A percentile compares a stretch with the other conserved stretches of the same genome.
Evolutionary conservation across 116 monocot species (phyloP).

Genomic region (Phalaenopsis hybrid): DNA sequence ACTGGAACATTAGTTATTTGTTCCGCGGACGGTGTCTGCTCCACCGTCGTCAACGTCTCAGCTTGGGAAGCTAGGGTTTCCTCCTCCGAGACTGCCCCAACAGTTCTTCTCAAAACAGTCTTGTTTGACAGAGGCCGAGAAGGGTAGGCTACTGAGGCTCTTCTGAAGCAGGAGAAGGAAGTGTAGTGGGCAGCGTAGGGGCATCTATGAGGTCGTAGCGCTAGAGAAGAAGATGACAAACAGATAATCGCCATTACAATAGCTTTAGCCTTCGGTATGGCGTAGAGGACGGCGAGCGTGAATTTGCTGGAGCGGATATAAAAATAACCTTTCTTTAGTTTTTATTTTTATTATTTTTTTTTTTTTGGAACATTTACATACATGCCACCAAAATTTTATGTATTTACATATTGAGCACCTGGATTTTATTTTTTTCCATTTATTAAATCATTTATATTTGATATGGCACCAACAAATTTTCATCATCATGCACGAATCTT

Average conservation of each 20-base stretch:
- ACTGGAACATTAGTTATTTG: slow-evolving; percentile 57
- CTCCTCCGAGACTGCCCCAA: slow-evolving; percentile 15
- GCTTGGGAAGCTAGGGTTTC: slow-evolving; percentile 17
- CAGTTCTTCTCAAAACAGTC: background rate
- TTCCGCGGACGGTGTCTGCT: background rate
- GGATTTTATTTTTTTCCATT: no score
- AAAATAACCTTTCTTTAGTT: no score
- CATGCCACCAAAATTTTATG: no score
- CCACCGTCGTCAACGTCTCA: slow-evolving; percentile 13
- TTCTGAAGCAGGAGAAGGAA: background rate
- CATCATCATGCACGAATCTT: no score
- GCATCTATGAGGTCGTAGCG: background rate
- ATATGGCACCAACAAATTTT: no score
- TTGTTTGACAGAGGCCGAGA: background rate
- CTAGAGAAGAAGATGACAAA: background rate
- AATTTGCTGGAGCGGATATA: background rate
- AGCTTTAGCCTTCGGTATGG: background rate
- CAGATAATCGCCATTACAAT: slow-evolving; percentile 1
- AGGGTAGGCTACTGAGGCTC: background rate
- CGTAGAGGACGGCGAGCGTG: background rate
- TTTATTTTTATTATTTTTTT: no score
- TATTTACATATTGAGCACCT: no score
- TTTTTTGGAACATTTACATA: no score
- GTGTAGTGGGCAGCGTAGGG: background rate
- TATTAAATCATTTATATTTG: no score